Evolutionary conservation across 2,329 filamentous ascomycete genomes (phyloP).

Genomic region (Cryphonectria radicalis): DNA sequence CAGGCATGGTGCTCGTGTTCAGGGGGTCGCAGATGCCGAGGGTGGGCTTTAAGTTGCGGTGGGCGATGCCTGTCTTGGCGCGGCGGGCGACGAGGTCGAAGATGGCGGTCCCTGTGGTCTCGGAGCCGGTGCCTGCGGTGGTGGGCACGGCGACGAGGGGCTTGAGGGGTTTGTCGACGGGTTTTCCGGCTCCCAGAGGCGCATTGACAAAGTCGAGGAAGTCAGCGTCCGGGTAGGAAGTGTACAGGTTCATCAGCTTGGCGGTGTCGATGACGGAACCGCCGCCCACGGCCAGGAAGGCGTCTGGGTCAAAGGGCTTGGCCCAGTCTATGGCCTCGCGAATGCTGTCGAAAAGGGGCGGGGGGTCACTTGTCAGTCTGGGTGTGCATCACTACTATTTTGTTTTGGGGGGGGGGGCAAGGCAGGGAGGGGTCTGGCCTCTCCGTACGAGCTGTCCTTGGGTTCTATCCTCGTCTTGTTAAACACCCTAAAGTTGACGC

Average conservation of each 20-base stretch:
- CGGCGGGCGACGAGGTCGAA: constrained; percentile 90
- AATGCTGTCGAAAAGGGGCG: constrained; percentile 16
- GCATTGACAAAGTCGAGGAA: constrained; percentile 99
- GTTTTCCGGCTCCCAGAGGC: constrained; percentile 81
- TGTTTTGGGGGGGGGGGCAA: neutral
- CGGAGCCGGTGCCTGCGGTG: constrained; percentile 84
- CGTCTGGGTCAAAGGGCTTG: constrained; percentile 80
- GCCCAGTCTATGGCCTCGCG: constrained; percentile 82
- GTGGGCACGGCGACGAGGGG: constrained; percentile 85
- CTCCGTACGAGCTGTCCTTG: constrained; percentile 79
- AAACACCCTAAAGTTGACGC: constrained; percentile 80
- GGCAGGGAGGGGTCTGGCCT: constrained; percentile 40
- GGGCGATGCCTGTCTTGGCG: constrained; percentile 94
- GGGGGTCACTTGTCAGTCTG: neutral
- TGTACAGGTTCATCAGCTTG: constrained; percentile 98
- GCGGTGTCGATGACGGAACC: constrained; percentile 98
- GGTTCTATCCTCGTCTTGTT: constrained; percentile 84
- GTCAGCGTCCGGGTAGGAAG: constrained; percentile 85
- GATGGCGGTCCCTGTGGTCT: constrained; percentile 97
- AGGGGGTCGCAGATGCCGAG: constrained; percentile 84
- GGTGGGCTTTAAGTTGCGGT: constrained; percentile 93
- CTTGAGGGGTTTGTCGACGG: constrained; percentile 71
- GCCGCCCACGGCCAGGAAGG: constrained; percentile 88
- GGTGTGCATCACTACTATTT: neutral
- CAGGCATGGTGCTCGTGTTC: constrained; percentile 95